A percentile compares a stretch with the other conserved stretches of the same genome.
phyloP scores from a whole-genome alignment of 768 basidiomycete species.

The Exidia glandulosa region DNA sequence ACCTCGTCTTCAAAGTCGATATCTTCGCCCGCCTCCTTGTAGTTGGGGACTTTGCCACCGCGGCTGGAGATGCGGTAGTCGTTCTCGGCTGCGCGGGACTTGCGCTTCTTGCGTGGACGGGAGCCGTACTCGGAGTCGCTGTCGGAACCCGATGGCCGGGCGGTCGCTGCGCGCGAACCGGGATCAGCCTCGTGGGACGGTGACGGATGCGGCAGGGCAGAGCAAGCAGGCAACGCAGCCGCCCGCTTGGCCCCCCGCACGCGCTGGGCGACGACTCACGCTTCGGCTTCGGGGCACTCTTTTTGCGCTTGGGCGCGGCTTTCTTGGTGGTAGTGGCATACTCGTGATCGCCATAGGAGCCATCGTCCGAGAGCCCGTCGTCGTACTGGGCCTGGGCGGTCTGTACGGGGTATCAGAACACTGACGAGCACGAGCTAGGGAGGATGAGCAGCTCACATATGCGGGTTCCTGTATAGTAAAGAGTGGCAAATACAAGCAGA shows the following conservation, averaged over 20 bases:
- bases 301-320: conserved; percentile 6
- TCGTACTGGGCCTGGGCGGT: conserved; percentile 1
- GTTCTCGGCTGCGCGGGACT: conserved; percentile 41
- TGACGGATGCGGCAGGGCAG: background rate
- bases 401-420: background rate
- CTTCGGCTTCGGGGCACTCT: conserved; percentile 5
- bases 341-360: conserved; percentile 7
- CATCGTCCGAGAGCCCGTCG: conserved; percentile 8
- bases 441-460: background rate
- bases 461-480: background rate
- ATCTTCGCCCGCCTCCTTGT: conserved; percentile 56
- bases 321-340: conserved; percentile 3
- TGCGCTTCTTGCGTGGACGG: conserved; percentile 71
- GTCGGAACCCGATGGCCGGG: conserved; percentile 52
- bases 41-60: conserved; percentile 74
- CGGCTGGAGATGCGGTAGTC: conserved; percentile 71
- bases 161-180: conserved; percentile 8
- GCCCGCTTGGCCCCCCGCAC: background rate
- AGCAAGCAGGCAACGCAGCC: background rate
- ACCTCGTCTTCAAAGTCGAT: conserved; percentile 72
- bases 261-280: background rate
- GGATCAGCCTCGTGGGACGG: background rate
- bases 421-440: background rate
- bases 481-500: background rate
- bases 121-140: conserved; percentile 83